phyloP scores from a whole-genome alignment of 2,329 filamentous ascomycete species.

The Cytospora schulzeri region DNA sequence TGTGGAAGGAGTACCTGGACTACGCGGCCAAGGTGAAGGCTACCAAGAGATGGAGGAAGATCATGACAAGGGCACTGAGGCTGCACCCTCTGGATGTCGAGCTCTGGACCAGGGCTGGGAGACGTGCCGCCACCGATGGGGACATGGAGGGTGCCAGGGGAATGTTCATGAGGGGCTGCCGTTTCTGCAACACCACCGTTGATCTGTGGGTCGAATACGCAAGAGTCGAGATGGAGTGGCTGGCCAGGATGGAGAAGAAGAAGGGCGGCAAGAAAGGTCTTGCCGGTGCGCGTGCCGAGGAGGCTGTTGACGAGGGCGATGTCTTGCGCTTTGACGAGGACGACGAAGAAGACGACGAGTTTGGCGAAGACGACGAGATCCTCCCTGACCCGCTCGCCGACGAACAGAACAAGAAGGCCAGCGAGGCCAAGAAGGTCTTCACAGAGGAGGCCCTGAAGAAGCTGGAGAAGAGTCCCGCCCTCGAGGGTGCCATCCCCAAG shows the following conservation, averaged over 20 bases:
- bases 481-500: constrained; percentile 90
- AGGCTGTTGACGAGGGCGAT: constrained; percentile 45
- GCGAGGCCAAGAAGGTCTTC: constrained; percentile 46
- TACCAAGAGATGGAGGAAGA: constrained; percentile 65
- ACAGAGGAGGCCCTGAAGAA: constrained; percentile 48
- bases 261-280: constrained; percentile 53
- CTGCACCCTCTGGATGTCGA: constrained; percentile 82
- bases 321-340: constrained; percentile 52
- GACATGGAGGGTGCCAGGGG: constrained; percentile 86
- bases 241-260: constrained; percentile 77
- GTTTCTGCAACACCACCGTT: constrained; percentile 79
- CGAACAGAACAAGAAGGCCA: constrained; percentile 33
- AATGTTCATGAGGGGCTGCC: constrained; percentile 84
- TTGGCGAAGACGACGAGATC: constrained; percentile 44
- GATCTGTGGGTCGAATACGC: constrained; percentile 88
- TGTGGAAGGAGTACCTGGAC: constrained; percentile 90
- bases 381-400: constrained; percentile 49
- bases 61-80: constrained; percentile 71
- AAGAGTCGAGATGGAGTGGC: constrained; percentile 88
- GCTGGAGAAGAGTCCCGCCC: constrained; percentile 75
- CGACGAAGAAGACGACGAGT: constrained; percentile 50
- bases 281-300: constrained; percentile 34
- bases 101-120: constrained; percentile 85
- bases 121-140: constrained; percentile 74
- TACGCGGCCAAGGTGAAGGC: constrained; percentile 73